Evolutionary conservation across 495 filamentous ascomycete genomes (phyloP).

Genomic region (Aspergillus diversus): DNA sequence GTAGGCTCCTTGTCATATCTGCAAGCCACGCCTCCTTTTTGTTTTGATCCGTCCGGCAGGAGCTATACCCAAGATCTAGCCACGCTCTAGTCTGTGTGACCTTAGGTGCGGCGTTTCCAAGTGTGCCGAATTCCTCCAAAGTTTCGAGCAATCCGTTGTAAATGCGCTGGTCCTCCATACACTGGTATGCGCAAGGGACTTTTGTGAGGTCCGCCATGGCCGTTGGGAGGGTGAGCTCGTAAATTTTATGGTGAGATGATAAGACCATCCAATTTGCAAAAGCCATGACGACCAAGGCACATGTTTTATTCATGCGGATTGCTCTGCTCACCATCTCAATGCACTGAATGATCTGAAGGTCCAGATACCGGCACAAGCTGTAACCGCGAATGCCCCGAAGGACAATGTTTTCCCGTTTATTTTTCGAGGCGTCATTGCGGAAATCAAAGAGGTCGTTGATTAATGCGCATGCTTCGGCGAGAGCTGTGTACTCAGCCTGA

Average conservation of each 20-base stretch:
- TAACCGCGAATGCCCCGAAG: slow-evolving; percentile 26
- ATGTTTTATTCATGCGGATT: slow-evolving; percentile 5
- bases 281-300: no score
- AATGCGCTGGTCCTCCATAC: no score
- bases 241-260: no score
- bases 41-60: slow-evolving; percentile 15
- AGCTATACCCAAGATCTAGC: slow-evolving; percentile 24
- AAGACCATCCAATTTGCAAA: no score
- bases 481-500: slow-evolving; percentile 5
- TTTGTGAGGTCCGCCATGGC: no score
- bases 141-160: no score
- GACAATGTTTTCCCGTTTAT: slow-evolving; percentile 28
- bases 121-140: no score
- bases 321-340: slow-evolving; percentile 10
- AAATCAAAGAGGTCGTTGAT: slow-evolving; percentile 30
- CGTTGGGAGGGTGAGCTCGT: no score
- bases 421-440: slow-evolving; percentile 26
- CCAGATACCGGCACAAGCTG: slow-evolving; percentile 21
- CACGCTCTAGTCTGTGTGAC: slow-evolving; percentile 12
- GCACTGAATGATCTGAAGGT: slow-evolving; percentile 17
- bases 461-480: slow-evolving; percentile 19
- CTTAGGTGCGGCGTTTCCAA: slow-evolving; percentile 13
- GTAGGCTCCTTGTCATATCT: slow-evolving; percentile 26
- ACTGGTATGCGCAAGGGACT: no score
- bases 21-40: slow-evolving; percentile 31